Evolutionary conservation across 768 basidiomycete genomes (phyloP).

Genomic region (Leccinum subgranulosum): DNA sequence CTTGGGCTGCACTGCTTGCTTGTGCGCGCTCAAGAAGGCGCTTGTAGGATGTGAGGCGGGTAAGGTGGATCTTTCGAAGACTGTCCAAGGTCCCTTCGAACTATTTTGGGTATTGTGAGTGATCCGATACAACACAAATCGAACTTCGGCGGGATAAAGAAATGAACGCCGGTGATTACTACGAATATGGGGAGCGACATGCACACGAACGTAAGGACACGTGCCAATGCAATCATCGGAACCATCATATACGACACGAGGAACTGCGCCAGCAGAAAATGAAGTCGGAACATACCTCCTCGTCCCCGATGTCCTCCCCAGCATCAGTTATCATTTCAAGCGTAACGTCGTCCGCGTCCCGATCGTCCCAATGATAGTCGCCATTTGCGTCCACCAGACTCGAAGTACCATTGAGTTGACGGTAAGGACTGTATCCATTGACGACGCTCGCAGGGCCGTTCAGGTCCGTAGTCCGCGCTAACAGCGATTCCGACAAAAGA

Average conservation of each 20-base stretch:
- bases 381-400: slow-evolving; percentile 20
- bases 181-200: neutral
- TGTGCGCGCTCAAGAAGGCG: slow-evolving; percentile 80
- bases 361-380: slow-evolving; percentile 27
- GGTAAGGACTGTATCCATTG: slow-evolving; percentile 18
- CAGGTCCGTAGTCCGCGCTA: slow-evolving; percentile 6
- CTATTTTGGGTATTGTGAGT: slow-evolving; percentile 26
- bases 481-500: slow-evolving; percentile 17
- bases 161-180: neutral
- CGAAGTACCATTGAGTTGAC: slow-evolving; percentile 22
- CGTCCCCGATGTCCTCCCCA: slow-evolving; percentile 62
- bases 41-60: slow-evolving; percentile 70
- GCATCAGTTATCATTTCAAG: slow-evolving; percentile 66
- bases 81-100: slow-evolving; percentile 42
- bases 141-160: neutral
- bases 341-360: slow-evolving; percentile 59
- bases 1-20: slow-evolving; percentile 72
- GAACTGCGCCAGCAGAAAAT: neutral
- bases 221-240: neutral
- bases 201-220: neutral
- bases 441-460: slow-evolving; percentile 19
- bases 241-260: neutral
- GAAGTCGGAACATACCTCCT: slow-evolving; percentile 48
- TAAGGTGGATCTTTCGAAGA: slow-evolving; percentile 41
- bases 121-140: neutral